Percentiles rank a stretch among this genome's conserved stretches.
Evolutionary conservation across 768 basidiomycete species (phyloP).

Genomic region (Scleroderma citrinum): DNA sequence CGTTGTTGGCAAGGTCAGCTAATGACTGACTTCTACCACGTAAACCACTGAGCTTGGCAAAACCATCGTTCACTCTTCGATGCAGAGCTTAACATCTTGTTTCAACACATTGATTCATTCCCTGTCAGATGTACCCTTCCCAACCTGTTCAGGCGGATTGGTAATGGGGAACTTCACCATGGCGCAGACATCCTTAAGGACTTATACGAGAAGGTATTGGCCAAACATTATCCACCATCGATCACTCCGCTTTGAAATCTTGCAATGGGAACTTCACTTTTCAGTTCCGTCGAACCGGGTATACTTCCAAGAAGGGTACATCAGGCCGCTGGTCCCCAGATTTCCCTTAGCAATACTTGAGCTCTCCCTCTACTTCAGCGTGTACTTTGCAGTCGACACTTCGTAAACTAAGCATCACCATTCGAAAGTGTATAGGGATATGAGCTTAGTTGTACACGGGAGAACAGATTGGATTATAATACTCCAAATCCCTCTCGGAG

Average conservation of each 20-base stretch:
- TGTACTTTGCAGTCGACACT: too few species aligned
- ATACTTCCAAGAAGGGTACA: constrained; percentile 1
- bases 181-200: constrained; percentile 7
- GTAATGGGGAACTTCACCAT: constrained; percentile 5
- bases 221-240: constrained; percentile 1
- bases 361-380: too few species aligned
- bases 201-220: constrained; percentile 4
- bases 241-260: background rate
- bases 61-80: constrained; percentile 5
- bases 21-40: background rate
- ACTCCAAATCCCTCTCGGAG: too few species aligned
- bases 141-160: constrained; percentile 1
- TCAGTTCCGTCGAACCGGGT: too few species aligned
- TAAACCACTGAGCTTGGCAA: background rate
- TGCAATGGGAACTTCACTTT: background rate
- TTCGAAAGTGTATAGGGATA: too few species aligned
- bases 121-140: constrained; percentile 1
- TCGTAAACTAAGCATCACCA: too few species aligned
- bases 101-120: constrained; percentile 2
- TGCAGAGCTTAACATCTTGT: constrained; percentile 5
- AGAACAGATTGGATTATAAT: too few species aligned
- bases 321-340: too few species aligned
- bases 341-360: too few species aligned
- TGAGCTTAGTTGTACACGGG: too few species aligned
- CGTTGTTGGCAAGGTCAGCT: constrained; percentile 20